phyloP scores from a whole-genome alignment of 768 basidiomycete genomes.

The Phlegmacium glaucopus region DNA sequence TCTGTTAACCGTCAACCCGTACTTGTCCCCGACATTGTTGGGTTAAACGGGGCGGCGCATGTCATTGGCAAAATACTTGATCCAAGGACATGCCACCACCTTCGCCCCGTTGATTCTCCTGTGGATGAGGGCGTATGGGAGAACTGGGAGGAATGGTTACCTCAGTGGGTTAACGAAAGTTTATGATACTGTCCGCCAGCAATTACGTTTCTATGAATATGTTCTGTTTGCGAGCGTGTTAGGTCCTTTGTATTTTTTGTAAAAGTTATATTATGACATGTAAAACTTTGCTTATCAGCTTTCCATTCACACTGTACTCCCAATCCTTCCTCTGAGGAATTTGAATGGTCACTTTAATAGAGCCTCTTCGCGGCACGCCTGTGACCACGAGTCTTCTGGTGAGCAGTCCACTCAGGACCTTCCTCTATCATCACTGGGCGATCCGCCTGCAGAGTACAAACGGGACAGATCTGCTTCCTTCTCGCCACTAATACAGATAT shows the following conservation, averaged over 20 bases:
- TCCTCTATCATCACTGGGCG: conserved; percentile 68
- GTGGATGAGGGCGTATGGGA: conserved; percentile 21
- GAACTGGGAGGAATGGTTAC: conserved; percentile 51
- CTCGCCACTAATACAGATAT: conserved; percentile 49
- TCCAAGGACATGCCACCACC: conserved; percentile 25
- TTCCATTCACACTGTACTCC: not conserved
- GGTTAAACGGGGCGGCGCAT: conserved; percentile 58
- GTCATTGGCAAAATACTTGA: conserved; percentile 39
- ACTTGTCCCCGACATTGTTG: conserved; percentile 42
- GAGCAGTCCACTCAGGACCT: conserved; percentile 50
- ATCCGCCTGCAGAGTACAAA: conserved; percentile 56
- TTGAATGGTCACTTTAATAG: not conserved
- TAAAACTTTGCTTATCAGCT: too few species aligned
- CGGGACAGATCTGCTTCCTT: conserved; percentile 53
- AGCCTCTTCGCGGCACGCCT: conserved; percentile 32
- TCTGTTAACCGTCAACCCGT: conserved; percentile 38
- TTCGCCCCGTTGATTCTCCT: conserved; percentile 5
- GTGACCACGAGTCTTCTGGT: conserved; percentile 56
- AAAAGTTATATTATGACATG: too few species aligned
- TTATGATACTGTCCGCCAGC: not conserved
- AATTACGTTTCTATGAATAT: too few species aligned
- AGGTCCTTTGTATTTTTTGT: too few species aligned
- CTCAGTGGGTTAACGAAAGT: conserved; percentile 36
- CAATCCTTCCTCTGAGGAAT: not conserved
- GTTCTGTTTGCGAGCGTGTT: too few species aligned